phyloP scores from a whole-genome alignment of 1,139 yeast species.

The Kodamaea suecica region DNA sequence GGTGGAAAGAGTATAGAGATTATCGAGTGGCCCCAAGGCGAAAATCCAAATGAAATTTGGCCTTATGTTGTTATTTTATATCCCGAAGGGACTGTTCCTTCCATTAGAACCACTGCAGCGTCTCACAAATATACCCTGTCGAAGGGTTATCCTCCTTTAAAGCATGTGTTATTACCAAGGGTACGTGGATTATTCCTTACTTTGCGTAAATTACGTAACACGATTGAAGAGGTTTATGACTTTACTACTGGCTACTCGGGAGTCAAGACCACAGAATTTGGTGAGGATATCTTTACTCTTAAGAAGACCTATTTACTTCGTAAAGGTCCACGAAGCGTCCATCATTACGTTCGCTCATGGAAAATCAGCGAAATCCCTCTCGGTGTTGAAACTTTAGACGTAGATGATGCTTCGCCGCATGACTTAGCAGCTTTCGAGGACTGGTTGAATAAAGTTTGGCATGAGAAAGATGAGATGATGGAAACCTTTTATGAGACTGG shows the following conservation, averaged over 20 bases:
- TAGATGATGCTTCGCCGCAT: slow-evolving; percentile 44
- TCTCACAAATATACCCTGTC: slow-evolving; percentile 58
- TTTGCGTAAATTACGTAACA: slow-evolving; percentile 53
- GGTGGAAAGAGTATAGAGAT: slow-evolving; percentile 11
- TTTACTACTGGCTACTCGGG: slow-evolving; percentile 81
- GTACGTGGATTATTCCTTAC: slow-evolving; percentile 73
- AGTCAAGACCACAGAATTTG: slow-evolving; percentile 58
- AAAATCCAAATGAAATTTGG: slow-evolving; percentile 28
- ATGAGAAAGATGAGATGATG: slow-evolving; percentile 70
- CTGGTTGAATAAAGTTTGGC: slow-evolving; percentile 81
- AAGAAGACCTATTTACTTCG: slow-evolving; percentile 65
- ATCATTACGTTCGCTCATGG: slow-evolving; percentile 60
- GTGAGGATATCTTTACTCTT: slow-evolving; percentile 74
- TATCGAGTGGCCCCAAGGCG: slow-evolving; percentile 40
- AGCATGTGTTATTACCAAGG: slow-evolving; percentile 75
- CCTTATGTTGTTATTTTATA: slow-evolving; percentile 64
- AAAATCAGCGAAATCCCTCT: slow-evolving; percentile 63
- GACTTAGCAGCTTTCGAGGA: slow-evolving; percentile 53
- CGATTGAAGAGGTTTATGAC: slow-evolving; percentile 73
- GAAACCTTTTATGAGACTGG: slow-evolving; percentile 59
- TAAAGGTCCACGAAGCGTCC: slow-evolving; percentile 63
- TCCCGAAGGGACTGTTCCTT: slow-evolving; percentile 94
- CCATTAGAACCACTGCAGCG: slow-evolving; percentile 58
- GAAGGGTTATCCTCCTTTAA: slow-evolving; percentile 43
- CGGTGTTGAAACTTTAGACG: slow-evolving; percentile 46